These are phyloP conservation scores for Pharnaceum exiguum DNA, from an alignment of 148 eudicot species.

Conservation along the genomic window DNA sequence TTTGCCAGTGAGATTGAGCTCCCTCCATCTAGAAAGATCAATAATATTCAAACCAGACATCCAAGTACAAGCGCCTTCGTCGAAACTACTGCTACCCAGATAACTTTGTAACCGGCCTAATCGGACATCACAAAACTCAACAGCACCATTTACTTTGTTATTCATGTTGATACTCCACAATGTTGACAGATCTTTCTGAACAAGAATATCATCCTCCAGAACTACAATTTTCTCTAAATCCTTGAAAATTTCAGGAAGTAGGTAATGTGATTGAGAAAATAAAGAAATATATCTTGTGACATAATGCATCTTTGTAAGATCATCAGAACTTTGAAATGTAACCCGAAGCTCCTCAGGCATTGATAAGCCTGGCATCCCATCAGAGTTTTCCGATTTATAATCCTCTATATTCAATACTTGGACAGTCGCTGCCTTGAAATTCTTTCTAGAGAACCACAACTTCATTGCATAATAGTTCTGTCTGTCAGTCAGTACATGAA, in stretches of 20 bases:
- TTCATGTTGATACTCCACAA: conserved; percentile 76
- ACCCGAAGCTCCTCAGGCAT: conserved; percentile 77
- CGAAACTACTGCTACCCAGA: conserved; percentile 37
- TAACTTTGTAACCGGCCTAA: conserved; percentile 50
- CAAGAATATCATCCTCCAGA: conserved; percentile 82
- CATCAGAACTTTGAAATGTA: conserved; percentile 48
- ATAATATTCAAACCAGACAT: conserved; percentile 89
- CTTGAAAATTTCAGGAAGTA: conserved; percentile 67
- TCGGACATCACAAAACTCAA: conserved; percentile 63
- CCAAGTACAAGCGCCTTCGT: conserved; percentile 73
- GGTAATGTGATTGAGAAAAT: conserved; percentile 76
- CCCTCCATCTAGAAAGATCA: conserved; percentile 79
- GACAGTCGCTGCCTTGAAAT: conserved; percentile 64
- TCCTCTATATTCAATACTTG: conserved; percentile 81
- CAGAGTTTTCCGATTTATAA: conserved; percentile 26
- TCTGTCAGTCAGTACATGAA: conserved; percentile 83
- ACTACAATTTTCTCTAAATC: conserved; percentile 68
- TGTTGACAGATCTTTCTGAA: conserved; percentile 74
- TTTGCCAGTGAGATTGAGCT: conserved; percentile 47
- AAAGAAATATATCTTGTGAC: conserved; percentile 64
- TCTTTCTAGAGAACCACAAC: conserved; percentile 64
- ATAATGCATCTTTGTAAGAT: conserved; percentile 34
- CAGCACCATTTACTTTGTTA: conserved; percentile 79
- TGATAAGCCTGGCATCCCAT: conserved; percentile 33
- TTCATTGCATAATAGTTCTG: conserved; percentile 85